Evolutionary conservation across 192 early-diverging fungal species (phyloP).

Genomic region (Funneliformis mosseae): DNA sequence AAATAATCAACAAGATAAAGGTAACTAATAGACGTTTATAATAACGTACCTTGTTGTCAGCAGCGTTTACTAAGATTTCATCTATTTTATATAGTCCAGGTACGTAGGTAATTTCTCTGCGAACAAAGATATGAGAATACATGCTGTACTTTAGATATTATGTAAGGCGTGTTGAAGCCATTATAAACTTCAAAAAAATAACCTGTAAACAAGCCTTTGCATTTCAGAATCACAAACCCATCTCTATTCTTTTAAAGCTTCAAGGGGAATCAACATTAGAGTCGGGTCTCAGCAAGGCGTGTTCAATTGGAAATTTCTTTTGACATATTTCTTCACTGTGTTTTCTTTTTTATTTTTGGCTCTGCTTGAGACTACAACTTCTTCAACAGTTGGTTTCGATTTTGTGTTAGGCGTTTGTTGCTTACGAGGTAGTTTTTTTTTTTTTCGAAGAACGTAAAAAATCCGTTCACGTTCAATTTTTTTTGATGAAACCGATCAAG

Average conservation of each 20-base stretch:
- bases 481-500: no score
- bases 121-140: slow-evolving; percentile 47
- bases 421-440: no score
- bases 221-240: slow-evolving; percentile 83
- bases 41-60: slow-evolving; percentile 82
- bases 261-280: slow-evolving; percentile 93
- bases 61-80: slow-evolving; percentile 97
- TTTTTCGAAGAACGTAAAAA: no score
- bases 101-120: slow-evolving; percentile 73
- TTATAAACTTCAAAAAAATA: no score
- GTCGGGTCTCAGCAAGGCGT: slow-evolving; percentile 92
- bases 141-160: no score
- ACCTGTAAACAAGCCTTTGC: slow-evolving; percentile 49
- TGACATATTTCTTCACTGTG: slow-evolving; percentile 87
- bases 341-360: slow-evolving; percentile 3
- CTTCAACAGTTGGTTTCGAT: no score
- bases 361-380: not conserved
- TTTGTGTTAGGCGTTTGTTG: no score
- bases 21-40: no score
- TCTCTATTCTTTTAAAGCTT: slow-evolving; percentile 71
- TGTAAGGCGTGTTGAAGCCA: no score
- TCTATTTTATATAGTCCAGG: slow-evolving; percentile 98
- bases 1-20: no score
- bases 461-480: no score
- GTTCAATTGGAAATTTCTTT: slow-evolving; percentile 94